phyloP scores from a whole-genome alignment of 75 land plant genomes.

The Sequoiadendron giganteum region DNA sequence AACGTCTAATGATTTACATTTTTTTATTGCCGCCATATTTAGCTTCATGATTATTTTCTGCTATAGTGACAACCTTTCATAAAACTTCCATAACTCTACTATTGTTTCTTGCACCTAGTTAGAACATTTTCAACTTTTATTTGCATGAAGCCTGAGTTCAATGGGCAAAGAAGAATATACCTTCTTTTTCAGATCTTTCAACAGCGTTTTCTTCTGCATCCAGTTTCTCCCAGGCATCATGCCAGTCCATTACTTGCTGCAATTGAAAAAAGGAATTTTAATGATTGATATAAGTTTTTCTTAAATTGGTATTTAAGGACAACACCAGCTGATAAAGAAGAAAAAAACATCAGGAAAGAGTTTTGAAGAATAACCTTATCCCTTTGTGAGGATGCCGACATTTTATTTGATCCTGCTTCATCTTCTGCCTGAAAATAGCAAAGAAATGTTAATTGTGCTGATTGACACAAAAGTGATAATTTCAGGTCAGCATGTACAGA shows the following conservation, averaged over 20 bases:
- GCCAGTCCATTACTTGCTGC: slow-evolving; percentile 23
- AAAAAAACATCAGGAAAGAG: neutral
- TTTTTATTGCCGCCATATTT: neutral
- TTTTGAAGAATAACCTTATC: slow-evolving; percentile 5
- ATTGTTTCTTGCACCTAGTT: neutral
- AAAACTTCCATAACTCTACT: neutral
- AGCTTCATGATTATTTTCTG: neutral
- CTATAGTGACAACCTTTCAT: neutral
- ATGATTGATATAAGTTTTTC: neutral
- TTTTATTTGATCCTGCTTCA: slow-evolving; percentile 14
- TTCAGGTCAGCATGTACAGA: neutral
- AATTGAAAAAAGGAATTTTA: neutral
- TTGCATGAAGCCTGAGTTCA: neutral
- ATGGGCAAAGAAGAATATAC: neutral
- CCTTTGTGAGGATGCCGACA: slow-evolving; percentile 10
- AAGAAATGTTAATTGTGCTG: neutral
- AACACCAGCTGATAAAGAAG: neutral
- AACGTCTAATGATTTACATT: neutral
- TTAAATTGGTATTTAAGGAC: neutral
- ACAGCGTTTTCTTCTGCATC: slow-evolving; percentile 9
- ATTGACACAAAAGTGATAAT: neutral
- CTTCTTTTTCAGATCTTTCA: slow-evolving; percentile 12
- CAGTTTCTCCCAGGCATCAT: slow-evolving; percentile 25
- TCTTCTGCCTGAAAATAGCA: slow-evolving; percentile 4
- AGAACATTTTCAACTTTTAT: neutral